These are phyloP conservation scores for Globisporangium camurandrum DNA, from an alignment of 352 stramenopile genomes.

Conservation along the genomic window DNA sequence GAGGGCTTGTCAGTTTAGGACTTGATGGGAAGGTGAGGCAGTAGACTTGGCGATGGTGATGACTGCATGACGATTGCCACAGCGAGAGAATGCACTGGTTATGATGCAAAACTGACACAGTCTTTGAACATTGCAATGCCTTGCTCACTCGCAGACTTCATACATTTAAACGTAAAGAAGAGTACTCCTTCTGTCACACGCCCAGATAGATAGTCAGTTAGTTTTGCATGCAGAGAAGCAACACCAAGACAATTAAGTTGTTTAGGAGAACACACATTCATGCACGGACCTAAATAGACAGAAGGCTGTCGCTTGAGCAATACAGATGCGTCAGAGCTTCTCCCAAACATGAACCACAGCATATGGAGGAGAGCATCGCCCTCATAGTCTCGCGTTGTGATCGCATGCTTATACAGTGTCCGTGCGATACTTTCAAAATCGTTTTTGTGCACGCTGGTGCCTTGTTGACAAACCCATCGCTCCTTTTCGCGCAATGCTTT, in stretches of 20 bases:
- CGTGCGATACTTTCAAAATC: not conserved
- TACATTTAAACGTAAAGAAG: not conserved
- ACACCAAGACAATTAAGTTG: not conserved
- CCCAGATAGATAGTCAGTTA: not conserved
- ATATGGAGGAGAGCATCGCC: too few species aligned
- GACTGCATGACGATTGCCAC: not conserved
- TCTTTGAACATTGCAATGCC: not conserved
- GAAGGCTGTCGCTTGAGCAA: too few species aligned
- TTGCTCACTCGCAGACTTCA: too few species aligned
- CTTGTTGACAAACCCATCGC: not conserved
- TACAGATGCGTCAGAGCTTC: too few species aligned
- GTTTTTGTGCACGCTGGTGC: not conserved
- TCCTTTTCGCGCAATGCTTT: not conserved
- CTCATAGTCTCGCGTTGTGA: too few species aligned
- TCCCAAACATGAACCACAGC: too few species aligned
- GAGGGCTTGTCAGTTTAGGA: too few species aligned
- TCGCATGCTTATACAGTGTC: not conserved
- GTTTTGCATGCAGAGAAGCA: not conserved
- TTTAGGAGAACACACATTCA: not conserved
- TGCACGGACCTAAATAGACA: too few species aligned
- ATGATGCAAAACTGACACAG: not conserved
- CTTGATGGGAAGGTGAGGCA: not conserved
- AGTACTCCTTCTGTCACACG: not conserved
- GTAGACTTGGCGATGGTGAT: not conserved
- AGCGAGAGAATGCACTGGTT: not conserved